phyloP scores from a whole-genome alignment of 2,329 filamentous ascomycete species.

The Tolypocladium guangdongense region DNA sequence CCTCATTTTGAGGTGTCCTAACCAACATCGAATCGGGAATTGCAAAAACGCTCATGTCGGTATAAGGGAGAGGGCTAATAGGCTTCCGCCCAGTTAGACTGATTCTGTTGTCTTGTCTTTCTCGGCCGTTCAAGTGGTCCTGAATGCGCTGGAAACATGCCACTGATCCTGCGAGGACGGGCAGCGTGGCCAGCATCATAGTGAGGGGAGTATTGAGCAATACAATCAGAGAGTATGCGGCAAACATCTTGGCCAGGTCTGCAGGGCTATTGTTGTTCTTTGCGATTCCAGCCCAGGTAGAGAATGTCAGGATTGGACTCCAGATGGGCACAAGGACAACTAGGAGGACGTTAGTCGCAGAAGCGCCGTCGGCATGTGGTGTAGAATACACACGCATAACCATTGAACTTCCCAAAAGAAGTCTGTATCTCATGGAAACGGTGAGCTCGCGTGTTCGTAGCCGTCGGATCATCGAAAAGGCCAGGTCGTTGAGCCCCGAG shows the following conservation, averaged over 20 bases:
- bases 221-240: neutral
- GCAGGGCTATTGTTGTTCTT: neutral
- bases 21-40: neutral
- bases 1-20: neutral
- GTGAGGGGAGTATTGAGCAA: neutral
- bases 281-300: neutral
- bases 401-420: neutral
- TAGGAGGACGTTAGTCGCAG: neutral
- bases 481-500: neutral
- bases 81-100: neutral
- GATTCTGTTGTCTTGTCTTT: neutral
- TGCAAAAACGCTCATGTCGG: neutral
- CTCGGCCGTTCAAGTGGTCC: neutral
- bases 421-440: neutral
- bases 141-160: neutral
- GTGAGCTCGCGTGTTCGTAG: neutral
- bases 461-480: neutral
- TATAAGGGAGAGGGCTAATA: neutral
- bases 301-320: neutral
- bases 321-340: neutral
- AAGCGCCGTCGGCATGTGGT: neutral
- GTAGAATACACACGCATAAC: neutral
- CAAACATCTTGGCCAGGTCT: neutral
- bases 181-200: neutral
- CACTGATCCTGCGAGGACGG: neutral